Percentiles rank a stretch among this genome's conserved stretches.
Conservation (phyloP, 176 grass and related monocot species). For the Ensete ventricosum region DNA sequence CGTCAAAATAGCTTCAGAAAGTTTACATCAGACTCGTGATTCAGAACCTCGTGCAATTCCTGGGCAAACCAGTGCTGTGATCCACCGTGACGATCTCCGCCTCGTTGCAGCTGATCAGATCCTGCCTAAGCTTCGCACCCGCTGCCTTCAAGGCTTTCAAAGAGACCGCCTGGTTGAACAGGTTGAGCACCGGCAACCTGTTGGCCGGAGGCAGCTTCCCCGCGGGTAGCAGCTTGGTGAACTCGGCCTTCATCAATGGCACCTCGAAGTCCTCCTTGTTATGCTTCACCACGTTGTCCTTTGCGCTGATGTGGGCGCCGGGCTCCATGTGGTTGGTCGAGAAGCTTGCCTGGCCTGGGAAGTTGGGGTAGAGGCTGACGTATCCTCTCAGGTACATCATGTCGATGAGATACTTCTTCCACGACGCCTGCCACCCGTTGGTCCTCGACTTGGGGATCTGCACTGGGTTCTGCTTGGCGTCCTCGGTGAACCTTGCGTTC, state of each 20-base stretch:
- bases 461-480: constrained; percentile 81
- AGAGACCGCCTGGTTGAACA: constrained; percentile 90
- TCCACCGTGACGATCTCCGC: constrained; percentile 50
- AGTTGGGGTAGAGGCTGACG: constrained; percentile 79
- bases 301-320: constrained; percentile 88
- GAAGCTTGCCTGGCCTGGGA: constrained; percentile 86
- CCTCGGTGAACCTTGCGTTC: constrained; percentile 64
- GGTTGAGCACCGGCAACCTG: constrained; percentile 69
- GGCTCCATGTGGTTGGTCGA: constrained; percentile 99
- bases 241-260: constrained; percentile 69
- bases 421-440: constrained; percentile 92
- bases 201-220: constrained; percentile 83
- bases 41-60: constrained; percentile 64
- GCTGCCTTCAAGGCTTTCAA: constrained; percentile 85
- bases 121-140: constrained; percentile 67
- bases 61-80: constrained; percentile 60
- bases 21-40: neutral
- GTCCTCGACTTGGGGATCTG: constrained; percentile 85
- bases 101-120: constrained; percentile 41
- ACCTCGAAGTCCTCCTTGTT: constrained; percentile 71
- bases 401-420: constrained; percentile 99
- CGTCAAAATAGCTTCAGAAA: neutral
- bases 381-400: constrained; percentile 97
- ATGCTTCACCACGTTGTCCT: constrained; percentile 67
- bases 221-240: constrained; percentile 45